These are phyloP conservation scores for Oropetium thomaeum DNA, from an alignment of 176 grass and related monocot genomes.

Conservation along the genomic window DNA sequence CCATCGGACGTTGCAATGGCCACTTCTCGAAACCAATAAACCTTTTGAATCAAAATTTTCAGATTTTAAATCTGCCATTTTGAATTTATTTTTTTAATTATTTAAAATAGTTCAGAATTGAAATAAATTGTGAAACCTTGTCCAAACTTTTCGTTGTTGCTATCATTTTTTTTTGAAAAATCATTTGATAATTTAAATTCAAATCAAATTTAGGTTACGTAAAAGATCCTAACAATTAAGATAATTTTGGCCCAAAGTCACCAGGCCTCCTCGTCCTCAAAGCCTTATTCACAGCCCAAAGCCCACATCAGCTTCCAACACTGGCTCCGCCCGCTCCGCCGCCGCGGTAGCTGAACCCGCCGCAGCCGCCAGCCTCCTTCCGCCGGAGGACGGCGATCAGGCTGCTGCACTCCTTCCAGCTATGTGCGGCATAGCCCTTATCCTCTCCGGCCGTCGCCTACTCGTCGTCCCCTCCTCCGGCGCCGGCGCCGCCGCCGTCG, in stretches of 20 bases:
- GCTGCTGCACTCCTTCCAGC: not conserved
- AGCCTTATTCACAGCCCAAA: not conserved
- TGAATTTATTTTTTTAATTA: no score
- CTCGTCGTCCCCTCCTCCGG: slow-evolving; percentile 10
- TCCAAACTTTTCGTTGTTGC: no score
- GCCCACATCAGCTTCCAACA: not conserved
- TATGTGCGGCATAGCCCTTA: slow-evolving; percentile 84
- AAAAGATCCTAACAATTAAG: no score
- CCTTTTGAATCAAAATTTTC: no score
- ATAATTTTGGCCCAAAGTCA: not conserved
- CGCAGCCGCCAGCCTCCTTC: not conserved
- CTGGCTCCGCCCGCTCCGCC: not conserved
- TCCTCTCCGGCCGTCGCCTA: slow-evolving; percentile 50
- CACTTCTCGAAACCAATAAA: no score
- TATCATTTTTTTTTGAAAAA: no score
- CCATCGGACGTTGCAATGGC: no score
- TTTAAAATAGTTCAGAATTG: no score
- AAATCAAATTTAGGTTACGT: no score
- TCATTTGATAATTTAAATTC: no score
- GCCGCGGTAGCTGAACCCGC: not conserved
- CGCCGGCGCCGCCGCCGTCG: not conserved
- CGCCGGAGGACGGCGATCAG: not conserved
- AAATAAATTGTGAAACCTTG: no score
- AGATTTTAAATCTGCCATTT: no score
- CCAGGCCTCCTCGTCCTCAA: not conserved